Evolutionary conservation across 305 asterid genomes (phyloP).

Genomic region (Euphrasia arctica): DNA sequence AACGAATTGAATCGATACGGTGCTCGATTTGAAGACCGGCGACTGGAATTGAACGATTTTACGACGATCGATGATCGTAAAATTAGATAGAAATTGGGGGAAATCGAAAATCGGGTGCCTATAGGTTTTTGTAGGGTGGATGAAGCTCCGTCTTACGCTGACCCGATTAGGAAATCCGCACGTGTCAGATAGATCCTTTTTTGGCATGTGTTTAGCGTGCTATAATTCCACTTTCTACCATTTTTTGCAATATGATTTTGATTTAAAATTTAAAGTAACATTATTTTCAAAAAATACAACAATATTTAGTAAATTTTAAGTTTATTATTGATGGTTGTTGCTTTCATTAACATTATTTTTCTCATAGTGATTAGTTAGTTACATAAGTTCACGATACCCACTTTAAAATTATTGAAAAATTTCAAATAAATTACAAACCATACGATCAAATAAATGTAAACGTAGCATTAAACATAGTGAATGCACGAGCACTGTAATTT

Average conservation of each 20-base stretch:
- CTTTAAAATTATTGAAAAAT: no score
- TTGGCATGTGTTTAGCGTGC: constrained; percentile 23
- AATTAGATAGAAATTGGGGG: constrained; percentile 33
- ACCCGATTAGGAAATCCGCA: constrained; percentile 35
- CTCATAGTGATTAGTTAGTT: no score
- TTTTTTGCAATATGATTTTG: no score
- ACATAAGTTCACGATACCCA: no score
- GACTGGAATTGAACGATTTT: constrained; percentile 17
- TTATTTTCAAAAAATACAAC: no score
- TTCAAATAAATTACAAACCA: no score
- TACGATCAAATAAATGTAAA: neutral
- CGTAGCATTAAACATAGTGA: no score
- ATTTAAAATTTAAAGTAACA: no score
- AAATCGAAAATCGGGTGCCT: constrained; percentile 8
- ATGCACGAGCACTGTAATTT: no score
- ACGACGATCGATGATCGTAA: constrained; percentile 10
- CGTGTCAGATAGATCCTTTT: constrained; percentile 10
- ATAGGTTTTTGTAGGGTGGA: constrained; percentile 33
- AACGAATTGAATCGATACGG: constrained; percentile 24
- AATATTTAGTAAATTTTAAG: no score
- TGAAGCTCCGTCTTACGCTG: constrained; percentile 34
- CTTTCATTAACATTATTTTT: no score
- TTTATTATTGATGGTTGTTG: no score
- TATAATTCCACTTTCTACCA: neutral
- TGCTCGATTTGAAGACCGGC: constrained; percentile 28